Percentiles rank a stretch among this genome's conserved stretches.
phyloP scores from a whole-genome alignment of 805 yeast species.

The Priceomyces carsonii region DNA sequence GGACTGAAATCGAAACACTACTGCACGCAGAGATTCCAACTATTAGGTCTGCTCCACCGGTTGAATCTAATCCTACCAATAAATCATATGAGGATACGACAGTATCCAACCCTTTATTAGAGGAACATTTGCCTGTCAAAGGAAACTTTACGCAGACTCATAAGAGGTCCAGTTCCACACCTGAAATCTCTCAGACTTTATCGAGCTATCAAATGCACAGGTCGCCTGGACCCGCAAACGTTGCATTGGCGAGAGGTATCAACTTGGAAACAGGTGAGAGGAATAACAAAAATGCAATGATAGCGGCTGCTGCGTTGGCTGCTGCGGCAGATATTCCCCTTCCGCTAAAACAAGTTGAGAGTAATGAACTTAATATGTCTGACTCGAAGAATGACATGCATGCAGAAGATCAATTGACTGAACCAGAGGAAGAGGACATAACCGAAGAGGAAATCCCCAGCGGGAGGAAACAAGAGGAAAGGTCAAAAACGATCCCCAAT shows the following conservation, averaged over 20 bases:
- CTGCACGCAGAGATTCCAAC: too few relatives aligned
- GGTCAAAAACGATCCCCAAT: background rate
- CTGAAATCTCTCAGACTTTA: slow-evolving; percentile 7
- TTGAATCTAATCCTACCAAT: too few relatives aligned
- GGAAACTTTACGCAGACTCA: slow-evolving; percentile 2
- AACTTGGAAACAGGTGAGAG: slow-evolving; percentile 34
- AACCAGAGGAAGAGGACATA: slow-evolving; percentile 22
- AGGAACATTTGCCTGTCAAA: background rate
- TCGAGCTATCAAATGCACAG: slow-evolving; percentile 8
- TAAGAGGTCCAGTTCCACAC: slow-evolving; percentile 24
- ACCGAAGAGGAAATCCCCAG: slow-evolving; percentile 24
- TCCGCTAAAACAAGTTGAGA: slow-evolving; percentile 38
- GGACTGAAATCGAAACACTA: too few relatives aligned
- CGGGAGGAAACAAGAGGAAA: background rate
- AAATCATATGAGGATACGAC: background rate
- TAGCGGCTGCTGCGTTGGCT: slow-evolving; percentile 83
- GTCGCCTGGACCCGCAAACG: slow-evolving; percentile 51
- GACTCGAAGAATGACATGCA: background rate
- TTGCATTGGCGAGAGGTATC: slow-evolving; percentile 39
- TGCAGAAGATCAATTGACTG: slow-evolving; percentile 9
- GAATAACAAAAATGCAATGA: slow-evolving; percentile 52
- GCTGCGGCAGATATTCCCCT: slow-evolving; percentile 79
- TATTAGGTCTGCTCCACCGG: too few relatives aligned
- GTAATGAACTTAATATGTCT: too few relatives aligned
- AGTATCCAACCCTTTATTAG: background rate